Conservation (phyloP, 2,329 filamentous ascomycete species). For the Blastomyces emzantsi region DNA sequence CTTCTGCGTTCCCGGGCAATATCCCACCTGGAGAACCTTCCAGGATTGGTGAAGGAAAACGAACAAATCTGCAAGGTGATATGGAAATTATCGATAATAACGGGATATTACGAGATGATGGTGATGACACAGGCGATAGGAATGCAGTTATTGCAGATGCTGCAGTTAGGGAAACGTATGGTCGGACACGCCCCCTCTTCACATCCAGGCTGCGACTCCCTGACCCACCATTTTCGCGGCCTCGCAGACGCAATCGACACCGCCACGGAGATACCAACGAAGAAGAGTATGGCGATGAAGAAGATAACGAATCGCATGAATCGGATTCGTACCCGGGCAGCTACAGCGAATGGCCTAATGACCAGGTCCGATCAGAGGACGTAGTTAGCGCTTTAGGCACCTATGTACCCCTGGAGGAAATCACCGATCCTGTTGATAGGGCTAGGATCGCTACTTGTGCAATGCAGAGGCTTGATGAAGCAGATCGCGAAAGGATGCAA, state of each 20-base stretch:
- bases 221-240: slow-evolving; percentile 9
- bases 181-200: slow-evolving; percentile 20
- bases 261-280: slow-evolving; percentile 10
- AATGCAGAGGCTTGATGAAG: slow-evolving; percentile 33
- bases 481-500: slow-evolving; percentile 31
- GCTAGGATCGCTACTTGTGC: slow-evolving; percentile 32
- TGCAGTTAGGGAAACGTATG: slow-evolving; percentile 31
- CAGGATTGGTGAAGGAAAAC: slow-evolving; percentile 58
- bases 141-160: slow-evolving; percentile 50
- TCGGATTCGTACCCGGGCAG: slow-evolving; percentile 20
- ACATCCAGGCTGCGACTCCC: slow-evolving; percentile 15
- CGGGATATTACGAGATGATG: slow-evolving; percentile 51
- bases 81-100: slow-evolving; percentile 54
- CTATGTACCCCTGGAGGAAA: slow-evolving; percentile 34
- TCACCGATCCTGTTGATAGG: slow-evolving; percentile 36
- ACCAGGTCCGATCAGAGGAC: slow-evolving; percentile 33
- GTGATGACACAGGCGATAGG: slow-evolving; percentile 51
- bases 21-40: slow-evolving; percentile 55
- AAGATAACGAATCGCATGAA: slow-evolving; percentile 15
- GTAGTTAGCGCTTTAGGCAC: slow-evolving; percentile 36
- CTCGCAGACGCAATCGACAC: slow-evolving; percentile 9
- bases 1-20: slow-evolving; percentile 64
- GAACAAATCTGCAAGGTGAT: slow-evolving; percentile 53
- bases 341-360: slow-evolving; percentile 31
- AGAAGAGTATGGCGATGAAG: slow-evolving; percentile 18